Percentiles rank a stretch among this genome's conserved stretches.
These are phyloP conservation scores for Euphorbia schlechtendalii DNA, from an alignment of 441 rosid species.

Conservation along the genomic window DNA sequence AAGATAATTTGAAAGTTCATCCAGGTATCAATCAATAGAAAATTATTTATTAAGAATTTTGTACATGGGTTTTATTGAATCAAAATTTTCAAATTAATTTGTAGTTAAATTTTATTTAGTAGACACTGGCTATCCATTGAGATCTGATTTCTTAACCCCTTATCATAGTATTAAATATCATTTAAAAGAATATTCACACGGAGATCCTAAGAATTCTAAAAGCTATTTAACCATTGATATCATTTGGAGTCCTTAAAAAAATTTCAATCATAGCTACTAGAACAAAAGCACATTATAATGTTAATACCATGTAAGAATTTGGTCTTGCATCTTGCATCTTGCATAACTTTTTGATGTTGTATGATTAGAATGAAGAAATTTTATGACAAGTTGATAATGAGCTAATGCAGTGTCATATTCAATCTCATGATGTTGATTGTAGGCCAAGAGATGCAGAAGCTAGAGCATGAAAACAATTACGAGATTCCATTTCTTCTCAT, in stretches of 20 bases:
- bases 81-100: not conserved
- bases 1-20: not conserved
- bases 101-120: conserved; percentile 4
- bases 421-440: too few species aligned
- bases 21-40: not conserved
- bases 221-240: not conserved
- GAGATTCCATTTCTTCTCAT: conserved; percentile 3
- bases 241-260: not conserved
- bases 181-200: not conserved
- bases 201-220: not conserved
- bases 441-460: not conserved
- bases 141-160: not conserved
- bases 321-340: conserved; percentile 1
- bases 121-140: not conserved
- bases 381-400: not conserved
- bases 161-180: not conserved
- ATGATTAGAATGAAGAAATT: not conserved
- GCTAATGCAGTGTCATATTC: too few species aligned
- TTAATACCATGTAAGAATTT: not conserved
- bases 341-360: not conserved
- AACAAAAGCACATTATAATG: not conserved
- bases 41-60: not conserved
- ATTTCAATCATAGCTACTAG: conserved; percentile 1
- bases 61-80: not conserved
- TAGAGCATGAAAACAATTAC: not conserved